Evolutionary conservation across 352 stramenopile species (phyloP), one percentile per base, ranked within the genome.

Genomic region (Bremia lactucae): DNA sequence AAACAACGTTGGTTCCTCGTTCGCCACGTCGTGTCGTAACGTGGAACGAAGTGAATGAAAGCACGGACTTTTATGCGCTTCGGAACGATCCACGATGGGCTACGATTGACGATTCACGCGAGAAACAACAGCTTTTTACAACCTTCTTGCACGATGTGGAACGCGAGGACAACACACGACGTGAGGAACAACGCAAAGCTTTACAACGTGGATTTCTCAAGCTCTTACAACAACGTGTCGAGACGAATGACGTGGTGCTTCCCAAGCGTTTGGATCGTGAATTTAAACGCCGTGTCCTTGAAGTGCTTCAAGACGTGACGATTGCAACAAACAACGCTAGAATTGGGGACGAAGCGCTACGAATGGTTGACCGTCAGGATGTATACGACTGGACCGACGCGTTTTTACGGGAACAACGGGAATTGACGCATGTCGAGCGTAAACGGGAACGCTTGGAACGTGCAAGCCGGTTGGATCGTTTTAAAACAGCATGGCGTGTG

Each of bases 321-420:
- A 33, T 58, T 7, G 19, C 58, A 1, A 39, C 42, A 22, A 13
- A 2, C 7, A 48, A 26, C 22, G 59, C 41, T 2, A 56, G 49
- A 28, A 5, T 67, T 15, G 52, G 57, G 7, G 53, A 54, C 21
- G 53, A 61, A 1, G 59, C 36, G 8, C 59, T 63, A 26, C 39
- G 42, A 23, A 56, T 55, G 16, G 42, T 74, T 2, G 61, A 80
- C 16, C 65, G 72, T 28, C 54, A 77, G 31, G 61, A 78, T 20
- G 59, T 87, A n/a, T 86, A 80, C 41, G 55, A 81, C 29, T 83
- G 72, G 71, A 56, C 60, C 2, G 71, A 87, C 34, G 52, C 65
- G 10, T 61, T 74, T 11, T 16, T 86, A 23, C 51, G 62, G 6
- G 54, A 62, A 16, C 44, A 67, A 0, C 65, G 65, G 16, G 60